Percentiles rank a stretch among this genome's conserved stretches.
Conservation (phyloP, 2,329 filamentous ascomycete species). For the Colletotrichum agaves region DNA sequence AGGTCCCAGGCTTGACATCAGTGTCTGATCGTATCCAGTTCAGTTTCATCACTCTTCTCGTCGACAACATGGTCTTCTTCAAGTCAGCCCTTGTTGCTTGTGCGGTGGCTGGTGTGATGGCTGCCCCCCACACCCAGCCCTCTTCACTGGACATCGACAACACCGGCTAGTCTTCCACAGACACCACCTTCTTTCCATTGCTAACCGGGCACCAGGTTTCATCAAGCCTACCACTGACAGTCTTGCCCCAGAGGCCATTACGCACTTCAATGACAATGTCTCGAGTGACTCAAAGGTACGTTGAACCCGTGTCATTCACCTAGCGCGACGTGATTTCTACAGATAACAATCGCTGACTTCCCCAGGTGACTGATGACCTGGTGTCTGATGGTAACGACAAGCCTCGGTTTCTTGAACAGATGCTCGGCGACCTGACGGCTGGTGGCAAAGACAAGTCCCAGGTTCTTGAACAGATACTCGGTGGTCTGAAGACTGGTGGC, state of each 20-base stretch:
- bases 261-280: slow-evolving; percentile 72
- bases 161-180: slow-evolving; percentile 44
- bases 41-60: background rate
- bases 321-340: background rate
- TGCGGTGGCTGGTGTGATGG: slow-evolving; percentile 42
- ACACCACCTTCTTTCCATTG: background rate
- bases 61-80: slow-evolving; percentile 17
- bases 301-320: background rate
- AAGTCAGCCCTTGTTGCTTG: slow-evolving; percentile 30
- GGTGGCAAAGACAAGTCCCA: slow-evolving; percentile 64
- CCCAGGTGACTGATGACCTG: slow-evolving; percentile 68
- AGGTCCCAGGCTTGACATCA: background rate
- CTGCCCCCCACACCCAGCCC: slow-evolving; percentile 45
- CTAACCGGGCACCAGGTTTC: slow-evolving; percentile 58
- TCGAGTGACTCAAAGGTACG: slow-evolving; percentile 60
- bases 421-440: slow-evolving; percentile 71
- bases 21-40: background rate
- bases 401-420: slow-evolving; percentile 66
- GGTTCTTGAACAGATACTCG: slow-evolving; percentile 73
- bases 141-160: slow-evolving; percentile 53
- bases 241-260: slow-evolving; percentile 70
- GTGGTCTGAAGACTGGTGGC: slow-evolving; percentile 50
- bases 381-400: slow-evolving; percentile 66
- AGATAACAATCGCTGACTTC: background rate
- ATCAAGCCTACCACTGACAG: slow-evolving; percentile 70